These are phyloP conservation scores for Hibiscus trionum DNA, from an alignment of 345 rosid genomes.

Conservation along the genomic window DNA sequence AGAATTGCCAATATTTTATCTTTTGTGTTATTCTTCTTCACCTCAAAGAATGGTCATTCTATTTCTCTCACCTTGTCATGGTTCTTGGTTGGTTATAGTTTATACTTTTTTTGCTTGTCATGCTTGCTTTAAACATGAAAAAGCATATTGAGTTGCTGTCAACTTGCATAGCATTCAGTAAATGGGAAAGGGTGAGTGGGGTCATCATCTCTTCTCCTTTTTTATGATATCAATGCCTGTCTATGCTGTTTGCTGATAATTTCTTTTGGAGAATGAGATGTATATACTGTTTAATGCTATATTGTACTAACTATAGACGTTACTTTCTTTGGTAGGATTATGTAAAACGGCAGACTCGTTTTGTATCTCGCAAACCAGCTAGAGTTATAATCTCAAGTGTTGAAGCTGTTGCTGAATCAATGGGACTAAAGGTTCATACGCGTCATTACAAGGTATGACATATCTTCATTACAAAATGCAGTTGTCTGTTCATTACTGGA, in stretches of 20 bases:
- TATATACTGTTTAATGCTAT: neutral
- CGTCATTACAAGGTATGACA: conserved; percentile 66
- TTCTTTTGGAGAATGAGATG: neutral
- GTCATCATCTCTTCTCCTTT: neutral
- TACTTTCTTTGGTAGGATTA: conserved; percentile 2
- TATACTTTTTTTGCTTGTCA: neutral
- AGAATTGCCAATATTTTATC: neutral
- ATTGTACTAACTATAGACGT: neutral
- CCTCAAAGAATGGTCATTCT: neutral
- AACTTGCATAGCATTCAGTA: neutral
- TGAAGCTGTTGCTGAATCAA: conserved; percentile 62
- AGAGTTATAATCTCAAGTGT: conserved; percentile 54
- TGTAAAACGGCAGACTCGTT: conserved; percentile 5
- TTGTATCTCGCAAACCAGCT: conserved; percentile 32
- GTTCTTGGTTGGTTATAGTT: neutral
- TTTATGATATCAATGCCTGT: neutral
- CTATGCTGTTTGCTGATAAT: neutral
- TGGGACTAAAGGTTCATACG: conserved; percentile 57
- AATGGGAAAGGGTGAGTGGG: neutral
- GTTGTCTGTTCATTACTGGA: neutral
- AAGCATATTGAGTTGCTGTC: neutral
- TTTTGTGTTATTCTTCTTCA: neutral
- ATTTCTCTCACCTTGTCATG: neutral
- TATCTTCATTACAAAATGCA: neutral
- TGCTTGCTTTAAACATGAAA: neutral